phyloP scores from a whole-genome alignment of 1,284 basidiomycete genomes.

The Albatrellus sp. region DNA sequence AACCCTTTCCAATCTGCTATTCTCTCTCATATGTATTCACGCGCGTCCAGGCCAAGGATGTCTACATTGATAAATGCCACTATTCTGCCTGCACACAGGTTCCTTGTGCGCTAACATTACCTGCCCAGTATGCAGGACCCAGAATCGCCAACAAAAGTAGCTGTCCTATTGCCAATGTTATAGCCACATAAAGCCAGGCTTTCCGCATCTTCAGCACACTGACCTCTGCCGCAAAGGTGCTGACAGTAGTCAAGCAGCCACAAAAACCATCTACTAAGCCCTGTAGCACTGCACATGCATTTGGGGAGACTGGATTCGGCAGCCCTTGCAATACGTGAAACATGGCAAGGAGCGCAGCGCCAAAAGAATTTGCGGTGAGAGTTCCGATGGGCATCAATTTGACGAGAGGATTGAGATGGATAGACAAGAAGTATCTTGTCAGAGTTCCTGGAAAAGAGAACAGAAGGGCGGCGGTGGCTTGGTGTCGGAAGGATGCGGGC shows the following conservation, averaged over 20 bases:
- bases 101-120: conserved; percentile 26
- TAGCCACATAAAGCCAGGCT: conserved; percentile 54
- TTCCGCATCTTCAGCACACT: conserved; percentile 41
- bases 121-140: conserved; percentile 57
- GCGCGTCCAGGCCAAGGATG: not conserved
- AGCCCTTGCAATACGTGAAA: conserved; percentile 64
- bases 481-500: conserved; percentile 58
- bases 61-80: not conserved
- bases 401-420: conserved; percentile 54
- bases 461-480: conserved; percentile 80
- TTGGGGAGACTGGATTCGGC: conserved; percentile 27
- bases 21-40: not conserved
- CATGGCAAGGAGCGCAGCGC: conserved; percentile 63
- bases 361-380: conserved; percentile 74
- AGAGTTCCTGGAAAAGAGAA: conserved; percentile 87
- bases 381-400: conserved; percentile 79
- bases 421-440: conserved; percentile 71
- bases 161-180: conserved; percentile 67
- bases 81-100: conserved; percentile 23
- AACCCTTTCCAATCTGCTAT: not conserved
- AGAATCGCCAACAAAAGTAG: conserved; percentile 64
- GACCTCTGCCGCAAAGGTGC: conserved; percentile 85
- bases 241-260: conserved; percentile 89
- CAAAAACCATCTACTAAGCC: conserved; percentile 89
- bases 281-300: conserved; percentile 62